phyloP scores from a whole-genome alignment of 306 rosid genomes.

The Echinosophora koreensis region DNA sequence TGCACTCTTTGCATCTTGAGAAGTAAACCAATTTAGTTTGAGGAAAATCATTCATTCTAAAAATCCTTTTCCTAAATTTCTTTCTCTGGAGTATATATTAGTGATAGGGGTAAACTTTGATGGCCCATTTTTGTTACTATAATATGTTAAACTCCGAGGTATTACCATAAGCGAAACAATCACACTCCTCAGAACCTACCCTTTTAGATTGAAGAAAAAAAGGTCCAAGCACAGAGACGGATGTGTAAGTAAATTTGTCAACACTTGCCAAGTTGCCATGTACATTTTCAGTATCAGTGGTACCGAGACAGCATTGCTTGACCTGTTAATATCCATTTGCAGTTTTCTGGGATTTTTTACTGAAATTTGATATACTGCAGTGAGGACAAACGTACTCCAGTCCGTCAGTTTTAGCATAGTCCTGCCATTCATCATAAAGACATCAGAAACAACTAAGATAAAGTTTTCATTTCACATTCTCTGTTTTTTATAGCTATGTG shows the following conservation, averaged over 20 bases:
- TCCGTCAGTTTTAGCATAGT: constrained; percentile 98
- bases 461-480: constrained; percentile 2
- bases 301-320: background rate
- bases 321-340: constrained; percentile 66
- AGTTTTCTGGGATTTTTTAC: constrained; percentile 82
- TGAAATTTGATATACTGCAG: constrained; percentile 82
- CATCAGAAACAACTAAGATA: constrained; percentile 1
- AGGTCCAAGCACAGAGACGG: constrained; percentile 20
- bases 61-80: constrained; percentile 25
- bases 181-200: constrained; percentile 44
- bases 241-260: constrained; percentile 33
- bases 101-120: constrained; percentile 22
- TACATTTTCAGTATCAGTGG: constrained; percentile 24
- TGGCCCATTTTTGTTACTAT: constrained; percentile 35
- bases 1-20: constrained; percentile 16
- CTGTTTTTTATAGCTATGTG: background rate
- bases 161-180: constrained; percentile 28
- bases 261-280: constrained; percentile 48
- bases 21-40: constrained; percentile 20
- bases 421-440: constrained; percentile 57
- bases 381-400: constrained; percentile 95
- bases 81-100: background rate
- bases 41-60: constrained; percentile 31
- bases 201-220: background rate
- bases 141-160: constrained; percentile 21